Percentiles rank a stretch among this genome's conserved stretches.
phyloP scores from a whole-genome alignment of 2,329 filamentous ascomycete genomes.

The Xylaria arbuscula region DNA sequence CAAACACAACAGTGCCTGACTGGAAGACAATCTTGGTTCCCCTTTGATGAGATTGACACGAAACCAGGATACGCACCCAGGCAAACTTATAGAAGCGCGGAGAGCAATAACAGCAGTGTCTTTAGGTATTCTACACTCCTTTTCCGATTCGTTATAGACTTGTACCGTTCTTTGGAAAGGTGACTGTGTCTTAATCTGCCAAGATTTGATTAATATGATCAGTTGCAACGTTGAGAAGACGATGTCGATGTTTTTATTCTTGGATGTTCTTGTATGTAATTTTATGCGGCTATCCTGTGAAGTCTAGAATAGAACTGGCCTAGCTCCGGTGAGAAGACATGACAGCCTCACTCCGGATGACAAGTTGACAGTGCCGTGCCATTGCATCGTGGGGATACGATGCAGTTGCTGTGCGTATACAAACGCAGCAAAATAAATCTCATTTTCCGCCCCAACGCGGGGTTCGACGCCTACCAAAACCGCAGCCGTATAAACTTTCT shows the following conservation, averaged over 20 bases:
- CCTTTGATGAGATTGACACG: not conserved
- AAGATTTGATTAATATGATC: not conserved
- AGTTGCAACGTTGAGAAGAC: not conserved
- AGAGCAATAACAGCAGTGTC: not conserved
- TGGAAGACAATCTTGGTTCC: not conserved
- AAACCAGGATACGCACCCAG: not conserved
- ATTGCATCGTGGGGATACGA: conserved; percentile 1
- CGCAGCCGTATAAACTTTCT: conserved; percentile 52
- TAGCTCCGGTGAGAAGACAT: not conserved
- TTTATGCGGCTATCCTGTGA: not conserved
- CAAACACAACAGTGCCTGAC: not conserved
- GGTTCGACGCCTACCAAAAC: conserved; percentile 51
- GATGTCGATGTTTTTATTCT: not conserved
- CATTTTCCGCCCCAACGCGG: conserved; percentile 46
- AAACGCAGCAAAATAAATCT: conserved; percentile 40
- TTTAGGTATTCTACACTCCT: not conserved
- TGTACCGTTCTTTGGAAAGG: not conserved
- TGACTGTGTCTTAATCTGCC: not conserved
- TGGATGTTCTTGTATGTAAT: not conserved
- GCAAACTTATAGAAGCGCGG: not conserved
- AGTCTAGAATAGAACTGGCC: not conserved
- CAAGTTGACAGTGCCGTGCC: not conserved
- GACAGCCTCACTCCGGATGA: not conserved
- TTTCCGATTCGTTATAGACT: not conserved
- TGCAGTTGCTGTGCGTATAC: conserved; percentile 17